Evolutionary conservation across 2,329 filamentous ascomycete genomes (phyloP).

Genomic region (Cladosporium sp.): DNA sequence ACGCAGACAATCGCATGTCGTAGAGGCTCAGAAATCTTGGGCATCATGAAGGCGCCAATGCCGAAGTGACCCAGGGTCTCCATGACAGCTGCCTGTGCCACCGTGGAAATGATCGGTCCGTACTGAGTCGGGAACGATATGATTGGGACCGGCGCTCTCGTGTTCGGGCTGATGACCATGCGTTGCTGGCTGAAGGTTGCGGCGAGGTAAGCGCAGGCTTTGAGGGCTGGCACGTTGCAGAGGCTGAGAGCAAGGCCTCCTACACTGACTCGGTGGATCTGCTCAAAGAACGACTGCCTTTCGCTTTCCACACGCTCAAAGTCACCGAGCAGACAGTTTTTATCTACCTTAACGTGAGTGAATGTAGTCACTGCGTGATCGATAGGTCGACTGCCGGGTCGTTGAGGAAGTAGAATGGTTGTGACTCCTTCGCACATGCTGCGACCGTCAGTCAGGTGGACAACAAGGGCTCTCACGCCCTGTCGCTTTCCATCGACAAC

Average conservation of each 20-base stretch:
- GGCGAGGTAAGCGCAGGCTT: not conserved
- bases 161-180: not conserved
- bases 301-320: not conserved
- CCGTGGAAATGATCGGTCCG: not conserved
- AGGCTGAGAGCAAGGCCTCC: not conserved
- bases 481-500: not conserved
- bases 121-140: not conserved
- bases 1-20: not conserved
- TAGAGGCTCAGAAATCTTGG: not conserved
- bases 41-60: too few species aligned
- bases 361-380: not conserved
- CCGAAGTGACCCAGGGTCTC: not conserved
- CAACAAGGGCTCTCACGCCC: not conserved
- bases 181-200: not conserved
- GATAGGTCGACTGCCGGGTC: not conserved
- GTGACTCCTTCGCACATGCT: not conserved
- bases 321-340: not conserved
- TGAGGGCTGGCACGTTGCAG: not conserved
- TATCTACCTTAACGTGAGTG: not conserved
- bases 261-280: not conserved
- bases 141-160: not conserved
- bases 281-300: not conserved
- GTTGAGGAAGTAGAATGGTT: not conserved
- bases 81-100: not conserved
- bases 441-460: not conserved